Percentiles rank a stretch among this genome's conserved stretches.
phyloP scores from a whole-genome alignment of 192 early-diverging fungal species.

The Radiomyces spectabilis region DNA sequence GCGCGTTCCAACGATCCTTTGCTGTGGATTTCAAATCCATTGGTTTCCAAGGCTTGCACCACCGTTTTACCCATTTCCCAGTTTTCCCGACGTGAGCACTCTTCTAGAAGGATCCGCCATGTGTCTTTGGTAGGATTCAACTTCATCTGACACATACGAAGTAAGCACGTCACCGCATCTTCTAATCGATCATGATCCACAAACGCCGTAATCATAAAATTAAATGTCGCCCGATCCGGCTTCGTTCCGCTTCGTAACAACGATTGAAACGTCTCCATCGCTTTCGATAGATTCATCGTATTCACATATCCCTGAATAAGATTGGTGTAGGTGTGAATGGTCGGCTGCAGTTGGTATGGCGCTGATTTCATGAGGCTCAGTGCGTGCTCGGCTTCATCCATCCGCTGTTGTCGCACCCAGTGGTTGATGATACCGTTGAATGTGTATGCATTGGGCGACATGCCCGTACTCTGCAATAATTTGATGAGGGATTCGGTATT shows the following conservation, averaged over 20 bases:
- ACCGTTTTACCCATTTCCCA: slow-evolving; percentile 3
- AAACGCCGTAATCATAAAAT: slow-evolving; percentile 24
- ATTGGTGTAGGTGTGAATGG: slow-evolving; percentile 24
- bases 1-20: slow-evolving; percentile 1
- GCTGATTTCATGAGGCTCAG: slow-evolving; percentile 1
- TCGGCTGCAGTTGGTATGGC: slow-evolving; percentile 5
- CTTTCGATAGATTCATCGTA: slow-evolving; percentile 5
- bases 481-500: slow-evolving; percentile 5
- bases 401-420: slow-evolving; percentile 11
- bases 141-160: slow-evolving; percentile 11
- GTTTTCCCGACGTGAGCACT: not conserved
- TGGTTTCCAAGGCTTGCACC: slow-evolving; percentile 4
- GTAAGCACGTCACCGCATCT: slow-evolving; percentile 14
- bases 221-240: slow-evolving; percentile 22
- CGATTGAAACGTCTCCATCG: slow-evolving; percentile 13
- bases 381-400: slow-evolving; percentile 14
- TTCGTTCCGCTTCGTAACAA: slow-evolving; percentile 7
- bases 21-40: slow-evolving; percentile 13
- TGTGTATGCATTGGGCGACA: slow-evolving; percentile 23
- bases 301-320: slow-evolving; percentile 24
- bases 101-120: slow-evolving; percentile 13
- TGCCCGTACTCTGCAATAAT: not conserved
- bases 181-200: slow-evolving; percentile 9
- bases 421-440: slow-evolving; percentile 25
- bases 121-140: slow-evolving; percentile 22